These are phyloP conservation scores for Pythium sp. DNA, from an alignment of 352 stramenopile genomes.

Conservation along the genomic window DNA sequence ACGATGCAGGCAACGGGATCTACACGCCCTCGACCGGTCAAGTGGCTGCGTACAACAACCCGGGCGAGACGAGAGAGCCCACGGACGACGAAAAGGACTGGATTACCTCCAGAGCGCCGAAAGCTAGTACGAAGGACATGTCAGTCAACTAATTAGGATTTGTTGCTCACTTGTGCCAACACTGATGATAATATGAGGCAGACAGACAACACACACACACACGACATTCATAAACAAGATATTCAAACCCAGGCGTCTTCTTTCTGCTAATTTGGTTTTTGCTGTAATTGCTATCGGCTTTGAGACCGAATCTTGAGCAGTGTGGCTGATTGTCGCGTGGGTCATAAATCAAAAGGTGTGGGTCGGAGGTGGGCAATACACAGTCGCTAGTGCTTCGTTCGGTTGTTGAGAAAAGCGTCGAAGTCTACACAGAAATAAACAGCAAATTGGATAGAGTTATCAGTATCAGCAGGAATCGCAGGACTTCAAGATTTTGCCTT, in stretches of 20 bases:
- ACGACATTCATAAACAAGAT: background rate
- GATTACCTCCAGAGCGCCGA: constrained; percentile 56
- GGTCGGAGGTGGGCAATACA: background rate
- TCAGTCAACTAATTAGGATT: constrained; percentile 35
- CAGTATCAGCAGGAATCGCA: background rate
- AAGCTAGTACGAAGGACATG: constrained; percentile 75
- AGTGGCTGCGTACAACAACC: constrained; percentile 51
- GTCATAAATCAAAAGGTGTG: constrained; percentile 16
- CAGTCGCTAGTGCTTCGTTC: constrained; percentile 20
- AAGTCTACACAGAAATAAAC: constrained; percentile 30
- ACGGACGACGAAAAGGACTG: constrained; percentile 54
- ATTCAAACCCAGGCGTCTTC: background rate
- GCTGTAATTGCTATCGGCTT: background rate
- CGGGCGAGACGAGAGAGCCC: constrained; percentile 45
- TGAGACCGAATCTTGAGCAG: background rate
- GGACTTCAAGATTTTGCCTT: background rate
- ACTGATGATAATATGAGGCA: background rate
- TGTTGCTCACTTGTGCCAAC: background rate
- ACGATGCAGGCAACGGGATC: constrained; percentile 75
- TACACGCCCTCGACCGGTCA: constrained; percentile 58
- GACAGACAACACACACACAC: background rate
- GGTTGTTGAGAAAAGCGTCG: constrained; percentile 43
- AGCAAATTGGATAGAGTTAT: background rate
- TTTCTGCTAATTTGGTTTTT: background rate
- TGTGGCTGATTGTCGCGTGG: background rate